Base-by-base conservation (phyloP, 805 yeast genomes). In the Suhomyces vadensis region DNA sequence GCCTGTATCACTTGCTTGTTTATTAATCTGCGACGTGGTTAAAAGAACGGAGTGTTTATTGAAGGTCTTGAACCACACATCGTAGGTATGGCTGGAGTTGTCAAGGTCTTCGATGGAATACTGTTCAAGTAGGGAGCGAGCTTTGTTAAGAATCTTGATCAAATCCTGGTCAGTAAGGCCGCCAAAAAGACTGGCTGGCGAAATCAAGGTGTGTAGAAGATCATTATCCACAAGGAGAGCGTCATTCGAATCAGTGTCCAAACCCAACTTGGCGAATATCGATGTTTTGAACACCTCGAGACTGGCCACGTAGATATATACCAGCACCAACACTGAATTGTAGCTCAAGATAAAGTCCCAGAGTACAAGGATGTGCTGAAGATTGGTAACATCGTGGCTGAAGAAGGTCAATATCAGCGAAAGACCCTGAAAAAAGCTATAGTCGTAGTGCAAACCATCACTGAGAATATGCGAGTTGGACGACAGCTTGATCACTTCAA, bases 371-470 rank as follows among this genome's bases (percentile, higher is more conserved):
- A 87, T 64, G 22, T 78, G 76, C 9, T 65, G 66, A 38, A 75
- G 64, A 25, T 73, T 69, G 35, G 69, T 78, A 31, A 71, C 44
- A 47, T 88, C 90, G 64, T 91, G 97, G 6, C 92, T 70, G 58
- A 83, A 88, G 37, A 87, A 53, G 1, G 98, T 89, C 26, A 92
- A 70, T 1, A 92, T 67, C 1, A 92, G 78, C 14, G 96, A 85
- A 11, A 94, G 63, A 0, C 89, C 85, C 56, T 81, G 91, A 22
- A 46, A 51, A 31, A 70, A 69, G 26, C 57, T 60, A 54, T 71
- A 71, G 49, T 66, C 71, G 53, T 55, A 71, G 21, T 49, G 48
- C 14, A 37, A 35, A 5, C 69, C 69, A 47, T 54, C 57, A 1
- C 65, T 48, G 35, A 51, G 44, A 4, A 52, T 13, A 44, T 49